These are phyloP conservation scores for Apophysomyces ossiformis DNA, from an alignment of 371 early-diverging fungal genomes.

Conservation along the genomic window DNA sequence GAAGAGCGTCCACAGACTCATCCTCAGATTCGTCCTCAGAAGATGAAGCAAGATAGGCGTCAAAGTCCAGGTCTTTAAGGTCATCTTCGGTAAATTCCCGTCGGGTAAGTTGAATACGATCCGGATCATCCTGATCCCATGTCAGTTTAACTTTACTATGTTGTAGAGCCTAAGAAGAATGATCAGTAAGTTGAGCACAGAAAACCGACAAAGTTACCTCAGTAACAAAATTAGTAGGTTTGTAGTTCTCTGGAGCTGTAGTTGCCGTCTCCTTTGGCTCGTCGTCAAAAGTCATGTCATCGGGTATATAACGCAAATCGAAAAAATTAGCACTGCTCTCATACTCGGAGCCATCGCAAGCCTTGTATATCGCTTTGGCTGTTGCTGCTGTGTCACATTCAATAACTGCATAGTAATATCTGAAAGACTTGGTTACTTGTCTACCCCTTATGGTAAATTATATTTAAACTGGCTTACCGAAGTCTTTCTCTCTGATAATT, in stretches of 20 bases:
- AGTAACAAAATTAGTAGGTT: slow-evolving; percentile 82
- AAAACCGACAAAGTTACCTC: slow-evolving; percentile 38
- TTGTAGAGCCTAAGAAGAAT: slow-evolving; percentile 73
- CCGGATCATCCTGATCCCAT: slow-evolving; percentile 97
- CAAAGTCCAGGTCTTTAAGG: slow-evolving; percentile 90
- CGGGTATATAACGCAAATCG: slow-evolving; percentile 97
- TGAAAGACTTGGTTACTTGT: slow-evolving; percentile 7
- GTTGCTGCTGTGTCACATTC: slow-evolving; percentile 90
- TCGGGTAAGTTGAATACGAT: slow-evolving; percentile 78
- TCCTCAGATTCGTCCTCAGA: slow-evolving; percentile 55
- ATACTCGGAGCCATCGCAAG: slow-evolving; percentile 94
- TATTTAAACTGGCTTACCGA: slow-evolving; percentile 34
- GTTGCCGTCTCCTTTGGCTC: slow-evolving; percentile 71
- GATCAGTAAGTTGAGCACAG: not conserved
- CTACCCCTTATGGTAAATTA: not conserved
- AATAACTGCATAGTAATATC: slow-evolving; percentile 95
- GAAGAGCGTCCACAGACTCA: slow-evolving; percentile 57
- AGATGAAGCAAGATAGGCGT: slow-evolving; percentile 84
- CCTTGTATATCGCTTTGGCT: slow-evolving; percentile 80
- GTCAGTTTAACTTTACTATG: slow-evolving; percentile 93
- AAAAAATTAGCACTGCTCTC: slow-evolving; percentile 94
- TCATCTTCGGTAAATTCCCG: slow-evolving; percentile 88
- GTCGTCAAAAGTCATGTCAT: slow-evolving; percentile 87
- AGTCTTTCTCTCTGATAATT: slow-evolving; percentile 94
- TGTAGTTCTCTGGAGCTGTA: slow-evolving; percentile 80